Base-by-base conservation (phyloP, 1,284 basidiomycete species). In the Phenoliferia sp. region DNA sequence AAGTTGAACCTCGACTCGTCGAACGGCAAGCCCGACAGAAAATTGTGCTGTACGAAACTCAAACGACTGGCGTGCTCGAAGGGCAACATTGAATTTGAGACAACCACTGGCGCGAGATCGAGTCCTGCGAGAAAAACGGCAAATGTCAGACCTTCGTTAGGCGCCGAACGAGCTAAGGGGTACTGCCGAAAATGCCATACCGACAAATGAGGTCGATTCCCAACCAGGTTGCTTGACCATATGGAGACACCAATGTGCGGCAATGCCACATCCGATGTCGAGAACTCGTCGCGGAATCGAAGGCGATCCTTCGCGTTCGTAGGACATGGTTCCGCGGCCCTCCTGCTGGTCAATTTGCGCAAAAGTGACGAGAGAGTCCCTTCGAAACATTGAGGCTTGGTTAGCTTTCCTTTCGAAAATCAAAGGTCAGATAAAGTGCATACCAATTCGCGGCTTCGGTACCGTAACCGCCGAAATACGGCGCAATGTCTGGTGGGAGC, bases 1-100 rank as follows among this genome's bases (percentile, higher is more conserved):
- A 36, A 63, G 63, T 71, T 67, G 58, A 71, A 71, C 52, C 29
- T 17, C n/a, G 54, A 58, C 54, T 63, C 48, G 15, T 36, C 50
- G 31, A 71, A 71, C 9, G 69, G 69, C 3, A 71, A 29, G 1
- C 56, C 34, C 6, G 62, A 4, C 7, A 61, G 39, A 22, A 69
- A 48, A 63, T 66, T 64, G 35, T 66, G 64, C 44, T 71, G 69
- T 3, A 69, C 58, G 16, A 39, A 55, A 3, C 52, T 39, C 22
- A 71, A 16, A 1, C 69, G 28, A 0, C n/a, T 17, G 0, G 57
- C 36, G 10, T 61, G 16, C 1, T 34, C 35, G 5, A 58, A 33
- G 0, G 69, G 63, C 1, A 71, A 33, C 0, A 58, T 3, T 3
- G 35, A 31, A 0, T 32, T 44, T 3, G 44, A 1, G 7, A 69